Evolutionary conservation across 139 green algal species (phyloP).

Genomic region (Micractinium conductrix): DNA sequence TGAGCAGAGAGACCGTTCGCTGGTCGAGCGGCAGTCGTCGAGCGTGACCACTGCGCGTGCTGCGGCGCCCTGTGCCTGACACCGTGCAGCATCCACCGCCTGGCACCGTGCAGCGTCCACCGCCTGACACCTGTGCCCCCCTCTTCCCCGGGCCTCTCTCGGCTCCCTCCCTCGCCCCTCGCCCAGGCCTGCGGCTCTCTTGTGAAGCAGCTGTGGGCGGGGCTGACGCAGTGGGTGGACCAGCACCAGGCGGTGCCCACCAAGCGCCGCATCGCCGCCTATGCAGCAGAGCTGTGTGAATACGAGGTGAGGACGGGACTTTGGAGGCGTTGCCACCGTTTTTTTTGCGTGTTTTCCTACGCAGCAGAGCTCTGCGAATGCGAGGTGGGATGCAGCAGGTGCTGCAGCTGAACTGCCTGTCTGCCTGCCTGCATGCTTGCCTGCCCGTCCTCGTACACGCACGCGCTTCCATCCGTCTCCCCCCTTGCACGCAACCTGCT

Average conservation of each 20-base stretch:
- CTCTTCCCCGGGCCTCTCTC: background rate
- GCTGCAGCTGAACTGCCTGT: too few relatives aligned
- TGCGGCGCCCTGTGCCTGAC: background rate
- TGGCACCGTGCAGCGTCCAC: background rate
- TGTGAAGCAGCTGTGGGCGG: constrained; percentile 21
- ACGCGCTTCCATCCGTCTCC: too few relatives aligned
- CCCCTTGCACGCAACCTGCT: too few relatives aligned
- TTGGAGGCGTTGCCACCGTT: too few relatives aligned
- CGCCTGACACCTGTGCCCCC: background rate
- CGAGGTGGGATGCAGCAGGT: too few relatives aligned
- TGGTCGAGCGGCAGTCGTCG: background rate
- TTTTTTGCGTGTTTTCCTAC: too few relatives aligned
- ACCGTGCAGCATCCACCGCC: background rate
- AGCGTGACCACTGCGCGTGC: too few relatives aligned
- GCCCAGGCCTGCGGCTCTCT: constrained; percentile 27
- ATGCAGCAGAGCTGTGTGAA: constrained; percentile 26
- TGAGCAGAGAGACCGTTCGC: too few relatives aligned
- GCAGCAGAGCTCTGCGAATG: background rate
- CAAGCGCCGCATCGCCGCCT: constrained; percentile 15
- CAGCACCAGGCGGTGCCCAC: constrained; percentile 3
- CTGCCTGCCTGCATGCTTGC: too few relatives aligned
- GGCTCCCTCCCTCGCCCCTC: background rate
- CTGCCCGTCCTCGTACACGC: too few relatives aligned
- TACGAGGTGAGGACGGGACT: constrained; percentile 32
- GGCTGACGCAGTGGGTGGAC: constrained; percentile 12